phyloP scores from a whole-genome alignment of 2,329 filamentous ascomycete genomes.

The Sporothrix inflata region DNA sequence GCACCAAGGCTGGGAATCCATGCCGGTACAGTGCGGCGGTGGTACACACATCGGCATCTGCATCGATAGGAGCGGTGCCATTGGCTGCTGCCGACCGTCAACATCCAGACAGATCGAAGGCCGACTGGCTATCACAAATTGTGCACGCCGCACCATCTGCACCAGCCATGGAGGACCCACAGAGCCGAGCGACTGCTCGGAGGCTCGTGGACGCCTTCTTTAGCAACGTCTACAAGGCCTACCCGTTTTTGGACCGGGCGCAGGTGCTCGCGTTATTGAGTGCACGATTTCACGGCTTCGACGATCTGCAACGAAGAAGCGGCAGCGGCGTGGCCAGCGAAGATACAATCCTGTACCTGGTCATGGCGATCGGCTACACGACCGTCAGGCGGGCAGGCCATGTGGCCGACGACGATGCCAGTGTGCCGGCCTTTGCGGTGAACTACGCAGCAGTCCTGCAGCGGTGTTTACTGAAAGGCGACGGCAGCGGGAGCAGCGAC shows the following conservation, averaged over 20 bases:
- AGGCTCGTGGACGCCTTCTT: neutral
- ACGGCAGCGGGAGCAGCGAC: neutral
- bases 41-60: too few species aligned
- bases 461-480: neutral
- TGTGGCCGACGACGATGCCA: neutral
- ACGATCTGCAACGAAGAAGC: neutral
- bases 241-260: neutral
- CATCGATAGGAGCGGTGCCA: neutral
- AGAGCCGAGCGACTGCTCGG: neutral
- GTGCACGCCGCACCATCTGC: too few species aligned
- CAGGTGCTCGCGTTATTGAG: neutral
- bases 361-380: neutral
- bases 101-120: neutral
- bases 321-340: neutral
- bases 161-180: too few species aligned
- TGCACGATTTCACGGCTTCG: neutral
- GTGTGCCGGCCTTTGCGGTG: neutral
- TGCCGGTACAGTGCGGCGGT: neutral
- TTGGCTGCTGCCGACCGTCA: neutral
- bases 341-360: neutral
- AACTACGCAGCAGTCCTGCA: neutral
- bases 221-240: neutral
- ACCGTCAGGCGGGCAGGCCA: neutral
- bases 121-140: neutral
- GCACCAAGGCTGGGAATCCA: neutral